phyloP scores from a whole-genome alignment of 2,329 filamentous ascomycete species.

The Fonsecaea erecta region DNA sequence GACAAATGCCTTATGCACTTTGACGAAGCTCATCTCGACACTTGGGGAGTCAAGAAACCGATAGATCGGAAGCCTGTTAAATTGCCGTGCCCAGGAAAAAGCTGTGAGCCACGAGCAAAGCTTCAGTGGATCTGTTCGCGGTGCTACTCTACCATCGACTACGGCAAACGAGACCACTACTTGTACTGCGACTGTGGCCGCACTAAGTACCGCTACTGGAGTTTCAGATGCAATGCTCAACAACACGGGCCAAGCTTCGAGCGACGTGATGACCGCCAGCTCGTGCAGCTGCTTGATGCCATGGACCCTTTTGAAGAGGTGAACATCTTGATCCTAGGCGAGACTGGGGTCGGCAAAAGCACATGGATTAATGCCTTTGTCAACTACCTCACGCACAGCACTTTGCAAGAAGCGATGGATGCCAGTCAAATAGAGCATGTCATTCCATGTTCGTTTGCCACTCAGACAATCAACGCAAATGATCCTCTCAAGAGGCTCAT shows the following conservation, averaged over 20 bases:
- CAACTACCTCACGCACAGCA: conserved; percentile 49
- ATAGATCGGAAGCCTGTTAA: conserved; percentile 40
- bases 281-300: conserved; percentile 34
- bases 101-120: conserved; percentile 34
- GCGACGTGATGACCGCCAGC: conserved; percentile 27
- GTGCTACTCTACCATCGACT: conserved; percentile 40
- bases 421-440: conserved; percentile 42
- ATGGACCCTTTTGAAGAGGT: conserved; percentile 41
- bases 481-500: conserved; percentile 37
- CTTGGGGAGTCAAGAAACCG: conserved; percentile 35
- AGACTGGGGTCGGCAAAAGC: conserved; percentile 57
- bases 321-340: conserved; percentile 55
- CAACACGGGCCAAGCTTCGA: conserved; percentile 38
- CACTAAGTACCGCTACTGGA: conserved; percentile 37
- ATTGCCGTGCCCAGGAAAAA: conserved; percentile 41
- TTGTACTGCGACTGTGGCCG: conserved; percentile 50
- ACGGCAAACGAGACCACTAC: conserved; percentile 40
- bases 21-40: conserved; percentile 28
- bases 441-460: conserved; percentile 49
- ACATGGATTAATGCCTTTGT: conserved; percentile 57
- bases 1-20: conserved; percentile 37
- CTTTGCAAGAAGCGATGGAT: conserved; percentile 48
- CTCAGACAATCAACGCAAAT: conserved; percentile 41
- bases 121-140: conserved; percentile 38
- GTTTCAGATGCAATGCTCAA: conserved; percentile 42